Percentiles rank a stretch among this genome's conserved stretches.
Evolutionary conservation across 2,329 filamentous ascomycete species (phyloP).

Genomic region (Talaromyces sp.): DNA sequence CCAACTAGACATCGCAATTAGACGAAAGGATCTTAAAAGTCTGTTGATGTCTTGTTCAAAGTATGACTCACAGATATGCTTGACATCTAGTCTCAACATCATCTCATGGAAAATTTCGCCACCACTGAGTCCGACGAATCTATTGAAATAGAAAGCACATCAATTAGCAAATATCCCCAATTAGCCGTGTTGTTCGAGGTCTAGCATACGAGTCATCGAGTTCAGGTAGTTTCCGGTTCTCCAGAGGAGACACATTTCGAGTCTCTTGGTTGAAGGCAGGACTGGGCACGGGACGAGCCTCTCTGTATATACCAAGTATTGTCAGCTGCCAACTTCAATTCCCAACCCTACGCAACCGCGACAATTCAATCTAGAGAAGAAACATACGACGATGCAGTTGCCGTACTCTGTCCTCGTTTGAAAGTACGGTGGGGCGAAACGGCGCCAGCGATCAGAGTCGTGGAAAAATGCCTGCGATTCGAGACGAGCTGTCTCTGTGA

Average conservation of each 20-base stretch:
- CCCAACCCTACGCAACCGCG: neutral
- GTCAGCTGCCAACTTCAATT: neutral
- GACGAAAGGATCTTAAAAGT: neutral
- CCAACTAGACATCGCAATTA: slow-evolving; percentile 54
- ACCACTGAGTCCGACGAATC: slow-evolving; percentile 90
- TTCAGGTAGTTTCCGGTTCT: slow-evolving; percentile 57
- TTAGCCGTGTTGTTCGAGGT: neutral
- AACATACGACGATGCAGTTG: slow-evolving; percentile 54
- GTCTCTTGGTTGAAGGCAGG: slow-evolving; percentile 57
- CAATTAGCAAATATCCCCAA: neutral
- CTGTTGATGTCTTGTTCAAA: neutral
- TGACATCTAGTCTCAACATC: slow-evolving; percentile 90
- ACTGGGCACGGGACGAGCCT: slow-evolving; percentile 59
- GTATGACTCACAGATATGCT: slow-evolving; percentile 78
- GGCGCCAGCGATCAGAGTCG: slow-evolving; percentile 43
- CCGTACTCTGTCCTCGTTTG: slow-evolving; percentile 48
- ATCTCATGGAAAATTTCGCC: slow-evolving; percentile 99
- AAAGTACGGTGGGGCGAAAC: slow-evolving; percentile 46
- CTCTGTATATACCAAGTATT: slow-evolving; percentile 36
- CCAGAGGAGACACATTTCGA: slow-evolving; percentile 63
- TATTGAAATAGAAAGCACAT: slow-evolving; percentile 33
- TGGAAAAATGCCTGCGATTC: slow-evolving; percentile 42
- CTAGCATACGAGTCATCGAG: slow-evolving; percentile 75
- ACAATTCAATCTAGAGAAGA: slow-evolving; percentile 21
- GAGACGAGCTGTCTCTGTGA: slow-evolving; percentile 40